Percentiles rank a stretch among this genome's conserved stretches.
phyloP scores from a whole-genome alignment of 805 yeast species.

The Lachancea lanzarotensis region DNA sequence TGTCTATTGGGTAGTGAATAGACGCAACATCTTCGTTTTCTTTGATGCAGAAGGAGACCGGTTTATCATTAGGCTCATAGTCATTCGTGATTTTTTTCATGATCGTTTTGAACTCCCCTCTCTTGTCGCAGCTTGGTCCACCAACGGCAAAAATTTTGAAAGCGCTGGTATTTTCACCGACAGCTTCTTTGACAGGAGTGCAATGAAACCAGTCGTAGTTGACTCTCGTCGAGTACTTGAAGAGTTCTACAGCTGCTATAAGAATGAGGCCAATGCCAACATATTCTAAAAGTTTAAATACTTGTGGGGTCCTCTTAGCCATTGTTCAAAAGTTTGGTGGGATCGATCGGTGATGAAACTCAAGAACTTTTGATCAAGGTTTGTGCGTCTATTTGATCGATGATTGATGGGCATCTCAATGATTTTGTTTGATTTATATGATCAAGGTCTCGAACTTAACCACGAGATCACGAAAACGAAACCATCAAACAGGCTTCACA shows the following conservation, averaged over 20 bases:
- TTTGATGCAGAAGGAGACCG: slow-evolving; percentile 33
- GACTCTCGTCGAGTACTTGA: slow-evolving; percentile 36
- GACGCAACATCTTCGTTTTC: slow-evolving; percentile 27
- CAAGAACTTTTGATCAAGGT: too few species aligned
- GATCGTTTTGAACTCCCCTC: slow-evolving; percentile 38
- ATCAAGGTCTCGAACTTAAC: too few species aligned
- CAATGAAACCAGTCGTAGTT: slow-evolving; percentile 43
- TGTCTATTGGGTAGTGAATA: slow-evolving; percentile 30
- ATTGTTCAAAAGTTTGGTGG: neutral
- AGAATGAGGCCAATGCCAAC: slow-evolving; percentile 26
- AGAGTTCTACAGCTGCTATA: slow-evolving; percentile 39
- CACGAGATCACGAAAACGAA: too few species aligned
- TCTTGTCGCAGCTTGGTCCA: slow-evolving; percentile 40
- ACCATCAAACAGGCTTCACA: too few species aligned
- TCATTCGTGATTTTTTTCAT: slow-evolving; percentile 35
- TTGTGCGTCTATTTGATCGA: too few species aligned
- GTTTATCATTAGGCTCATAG: slow-evolving; percentile 35
- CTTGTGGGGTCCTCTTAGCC: slow-evolving; percentile 5
- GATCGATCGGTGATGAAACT: too few species aligned
- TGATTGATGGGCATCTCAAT: too few species aligned
- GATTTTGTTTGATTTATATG: too few species aligned
- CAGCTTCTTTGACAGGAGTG: slow-evolving; percentile 29
- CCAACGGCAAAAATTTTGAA: slow-evolving; percentile 34
- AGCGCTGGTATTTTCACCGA: slow-evolving; percentile 23
- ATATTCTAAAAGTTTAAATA: slow-evolving; percentile 24